Conservation (phyloP, 2,329 filamentous ascomycete genomes). For the Aureobasidium namibiae region DNA sequence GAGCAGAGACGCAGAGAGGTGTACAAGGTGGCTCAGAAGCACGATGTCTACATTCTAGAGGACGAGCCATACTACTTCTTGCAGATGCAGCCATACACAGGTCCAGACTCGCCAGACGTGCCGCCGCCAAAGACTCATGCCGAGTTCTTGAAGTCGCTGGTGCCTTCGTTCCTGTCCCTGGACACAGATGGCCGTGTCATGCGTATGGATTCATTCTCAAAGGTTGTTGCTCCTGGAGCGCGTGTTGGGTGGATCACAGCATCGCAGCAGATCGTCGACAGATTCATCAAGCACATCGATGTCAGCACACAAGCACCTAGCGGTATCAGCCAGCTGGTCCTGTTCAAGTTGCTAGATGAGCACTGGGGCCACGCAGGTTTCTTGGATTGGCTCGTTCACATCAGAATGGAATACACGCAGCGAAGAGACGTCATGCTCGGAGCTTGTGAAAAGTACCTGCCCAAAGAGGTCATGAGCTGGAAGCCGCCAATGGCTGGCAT, state of each 20-base stretch:
- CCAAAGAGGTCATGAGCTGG: constrained; percentile 69
- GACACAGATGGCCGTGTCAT: constrained; percentile 83
- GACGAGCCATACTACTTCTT: constrained; percentile 95
- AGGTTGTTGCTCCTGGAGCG: constrained; percentile 76
- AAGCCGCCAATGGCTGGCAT: constrained; percentile 76
- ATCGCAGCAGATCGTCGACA: constrained; percentile 73
- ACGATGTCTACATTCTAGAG: constrained; percentile 80
- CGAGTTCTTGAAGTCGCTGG: constrained; percentile 64
- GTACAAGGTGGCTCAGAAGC: constrained; percentile 71
- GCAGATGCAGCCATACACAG: constrained; percentile 71
- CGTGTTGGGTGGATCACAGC: constrained; percentile 85
- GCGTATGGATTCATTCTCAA: constrained; percentile 88
- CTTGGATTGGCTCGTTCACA: constrained; percentile 76
- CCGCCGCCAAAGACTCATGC: constrained; percentile 55
- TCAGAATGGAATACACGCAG: constrained; percentile 72
- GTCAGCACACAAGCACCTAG: constrained; percentile 76
- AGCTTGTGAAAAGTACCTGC: constrained; percentile 72
- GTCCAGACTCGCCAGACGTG: constrained; percentile 41
- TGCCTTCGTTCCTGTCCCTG: constrained; percentile 69
- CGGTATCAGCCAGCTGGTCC: constrained; percentile 72
- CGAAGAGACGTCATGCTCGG: constrained; percentile 68
- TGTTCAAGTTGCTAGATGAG: constrained; percentile 88
- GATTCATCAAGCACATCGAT: constrained; percentile 75
- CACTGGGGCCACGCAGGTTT: constrained; percentile 91
- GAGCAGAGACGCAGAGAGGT: constrained; percentile 59